Conservation (phyloP, 202 grass and related monocot genomes). For the Panicum virgatum region DNA sequence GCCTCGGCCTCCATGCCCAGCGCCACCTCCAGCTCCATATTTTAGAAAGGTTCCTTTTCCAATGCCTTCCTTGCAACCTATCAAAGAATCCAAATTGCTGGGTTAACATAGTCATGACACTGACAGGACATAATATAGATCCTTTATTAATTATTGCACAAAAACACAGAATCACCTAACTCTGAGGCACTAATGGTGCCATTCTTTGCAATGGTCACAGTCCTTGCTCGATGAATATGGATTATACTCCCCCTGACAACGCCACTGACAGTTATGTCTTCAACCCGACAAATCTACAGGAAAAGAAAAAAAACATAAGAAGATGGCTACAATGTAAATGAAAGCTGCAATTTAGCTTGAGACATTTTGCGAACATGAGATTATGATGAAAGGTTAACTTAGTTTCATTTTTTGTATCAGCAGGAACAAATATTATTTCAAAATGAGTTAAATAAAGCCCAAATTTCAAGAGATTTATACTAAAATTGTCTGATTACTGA, state of each 20-base stretch:
- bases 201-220: constrained; percentile 66
- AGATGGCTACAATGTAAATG: constrained; percentile 17
- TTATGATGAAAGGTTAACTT: constrained; percentile 16
- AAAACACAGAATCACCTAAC: constrained; percentile 87
- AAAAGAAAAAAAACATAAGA: constrained; percentile 20
- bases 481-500: no score
- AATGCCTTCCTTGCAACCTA: constrained; percentile 97
- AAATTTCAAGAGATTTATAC: not conserved
- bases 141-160: constrained; percentile 25
- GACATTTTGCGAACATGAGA: constrained; percentile 13
- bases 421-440: constrained; percentile 27
- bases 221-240: constrained; percentile 98
- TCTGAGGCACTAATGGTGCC: constrained; percentile 96
- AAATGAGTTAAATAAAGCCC: not conserved
- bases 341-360: not conserved
- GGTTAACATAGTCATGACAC: constrained; percentile 31
- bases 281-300: constrained; percentile 94
- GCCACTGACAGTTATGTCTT: constrained; percentile 87
- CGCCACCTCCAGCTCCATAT: constrained; percentile 88
- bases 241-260: constrained; percentile 86
- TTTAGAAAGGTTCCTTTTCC: constrained; percentile 82
- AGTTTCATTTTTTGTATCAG: constrained; percentile 1
- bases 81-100: constrained; percentile 24
- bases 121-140: constrained; percentile 17
- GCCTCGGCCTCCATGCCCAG: constrained; percentile 90